These are phyloP conservation scores for Colletotrichum sp. DNA, from an alignment of 2,329 filamentous ascomycete species.

Conservation along the genomic window DNA sequence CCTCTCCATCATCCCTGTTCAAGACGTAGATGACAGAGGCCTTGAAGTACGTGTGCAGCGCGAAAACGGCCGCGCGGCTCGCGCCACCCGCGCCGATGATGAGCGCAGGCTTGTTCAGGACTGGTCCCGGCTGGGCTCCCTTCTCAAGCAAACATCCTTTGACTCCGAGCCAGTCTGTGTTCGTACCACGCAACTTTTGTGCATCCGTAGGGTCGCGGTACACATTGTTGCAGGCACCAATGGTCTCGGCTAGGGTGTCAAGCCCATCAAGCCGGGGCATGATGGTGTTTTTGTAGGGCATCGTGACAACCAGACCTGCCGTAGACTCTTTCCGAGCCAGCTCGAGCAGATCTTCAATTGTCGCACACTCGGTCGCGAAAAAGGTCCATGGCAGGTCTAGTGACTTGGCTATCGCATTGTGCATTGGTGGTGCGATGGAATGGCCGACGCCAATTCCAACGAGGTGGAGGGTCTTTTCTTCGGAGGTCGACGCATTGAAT, in stretches of 20 bases:
- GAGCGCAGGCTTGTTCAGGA: conserved; percentile 29
- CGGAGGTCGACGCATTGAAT: background rate
- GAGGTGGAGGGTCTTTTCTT: conserved; percentile 27
- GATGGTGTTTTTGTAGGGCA: conserved; percentile 45
- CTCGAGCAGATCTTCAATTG: conserved; percentile 33
- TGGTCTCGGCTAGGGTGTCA: conserved; percentile 36
- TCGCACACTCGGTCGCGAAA: conserved; percentile 30
- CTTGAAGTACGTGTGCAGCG: conserved; percentile 30
- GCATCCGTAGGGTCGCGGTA: conserved; percentile 28
- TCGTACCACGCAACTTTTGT: conserved; percentile 37
- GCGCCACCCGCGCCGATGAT: conserved; percentile 48
- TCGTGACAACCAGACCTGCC: conserved; percentile 30
- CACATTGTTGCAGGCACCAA: conserved; percentile 43
- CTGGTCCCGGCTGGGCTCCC: conserved; percentile 17
- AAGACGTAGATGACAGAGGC: conserved; percentile 38
- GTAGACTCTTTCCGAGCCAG: conserved; percentile 34
- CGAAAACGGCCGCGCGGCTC: conserved; percentile 42
- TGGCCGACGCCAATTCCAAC: conserved; percentile 43
- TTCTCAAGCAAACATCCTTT: conserved; percentile 34
- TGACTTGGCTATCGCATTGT: conserved; percentile 40
- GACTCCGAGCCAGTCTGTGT: conserved; percentile 49
- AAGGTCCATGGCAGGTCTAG: conserved; percentile 37
- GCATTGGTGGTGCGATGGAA: conserved; percentile 44
- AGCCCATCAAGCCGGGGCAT: conserved; percentile 39
- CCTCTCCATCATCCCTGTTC: conserved; percentile 37